A percentile compares a stretch with the other conserved stretches of the same genome.
These are phyloP conservation scores for Xylaria cubensis DNA, from an alignment of 495 filamentous ascomycete genomes.

Conservation along the genomic window DNA sequence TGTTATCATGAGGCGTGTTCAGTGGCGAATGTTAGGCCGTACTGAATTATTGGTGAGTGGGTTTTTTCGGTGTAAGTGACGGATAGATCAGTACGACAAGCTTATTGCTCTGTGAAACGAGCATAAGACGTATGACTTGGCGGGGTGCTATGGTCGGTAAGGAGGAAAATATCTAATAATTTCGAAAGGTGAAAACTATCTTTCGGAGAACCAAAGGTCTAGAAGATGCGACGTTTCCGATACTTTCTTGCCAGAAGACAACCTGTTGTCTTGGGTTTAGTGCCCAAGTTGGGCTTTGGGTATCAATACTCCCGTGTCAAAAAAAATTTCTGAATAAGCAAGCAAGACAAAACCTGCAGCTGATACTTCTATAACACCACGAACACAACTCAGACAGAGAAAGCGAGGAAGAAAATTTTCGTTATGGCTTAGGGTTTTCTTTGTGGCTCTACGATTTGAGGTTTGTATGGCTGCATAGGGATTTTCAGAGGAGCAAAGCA, in stretches of 20 bases:
- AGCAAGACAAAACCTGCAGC: slow-evolving; percentile 24
- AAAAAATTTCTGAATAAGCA: slow-evolving; percentile 8
- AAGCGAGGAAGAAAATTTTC: slow-evolving; percentile 3
- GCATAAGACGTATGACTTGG: neutral
- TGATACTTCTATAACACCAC: neutral
- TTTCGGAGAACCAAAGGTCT: slow-evolving; percentile 11
- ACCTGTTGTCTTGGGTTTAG: slow-evolving; percentile 16
- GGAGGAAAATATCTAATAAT: slow-evolving; percentile 16
- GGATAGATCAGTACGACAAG: slow-evolving; percentile 9
- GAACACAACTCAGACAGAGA: neutral
- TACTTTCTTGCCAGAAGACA: neutral
- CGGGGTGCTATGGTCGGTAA: slow-evolving; percentile 1
- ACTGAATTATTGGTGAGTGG: neutral
- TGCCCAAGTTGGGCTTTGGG: slow-evolving; percentile 31
- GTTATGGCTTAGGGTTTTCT: slow-evolving; percentile 2
- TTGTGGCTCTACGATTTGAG: slow-evolving; percentile 8
- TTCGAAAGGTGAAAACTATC: slow-evolving; percentile 15
- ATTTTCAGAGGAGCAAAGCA: slow-evolving; percentile 12
- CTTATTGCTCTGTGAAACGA: neutral
- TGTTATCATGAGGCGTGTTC: slow-evolving; percentile 16
- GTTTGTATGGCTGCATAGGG: neutral
- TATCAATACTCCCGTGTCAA: slow-evolving; percentile 19
- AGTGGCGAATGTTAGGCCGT: slow-evolving; percentile 20
- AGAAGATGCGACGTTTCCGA: slow-evolving; percentile 10
- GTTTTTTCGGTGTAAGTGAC: slow-evolving; percentile 26